phyloP scores from a whole-genome alignment of 2,329 filamentous ascomycete species.

The Karstenula rhodostoma region DNA sequence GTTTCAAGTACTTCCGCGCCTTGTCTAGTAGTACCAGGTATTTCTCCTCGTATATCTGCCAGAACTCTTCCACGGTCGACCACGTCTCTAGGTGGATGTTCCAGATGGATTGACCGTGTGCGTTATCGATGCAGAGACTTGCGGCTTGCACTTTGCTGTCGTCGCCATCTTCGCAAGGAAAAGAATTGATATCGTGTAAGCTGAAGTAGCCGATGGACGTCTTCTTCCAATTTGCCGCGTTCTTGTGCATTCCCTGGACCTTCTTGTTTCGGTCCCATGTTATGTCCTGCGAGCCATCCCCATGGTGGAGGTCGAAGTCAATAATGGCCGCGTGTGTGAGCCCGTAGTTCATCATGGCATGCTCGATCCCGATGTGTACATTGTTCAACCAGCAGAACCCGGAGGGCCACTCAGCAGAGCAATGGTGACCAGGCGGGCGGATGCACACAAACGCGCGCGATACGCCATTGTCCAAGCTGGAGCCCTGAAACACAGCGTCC shows the following conservation, averaged over 20 bases:
- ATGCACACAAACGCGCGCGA: slow-evolving; percentile 89
- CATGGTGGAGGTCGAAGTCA: slow-evolving; percentile 53
- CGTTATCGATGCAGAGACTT: slow-evolving; percentile 91
- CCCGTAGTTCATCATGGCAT: slow-evolving; percentile 82
- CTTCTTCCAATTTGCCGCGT: slow-evolving; percentile 79
- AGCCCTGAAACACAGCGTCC: slow-evolving; percentile 77
- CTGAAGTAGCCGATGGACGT: slow-evolving; percentile 94
- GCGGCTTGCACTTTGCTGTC: slow-evolving; percentile 92
- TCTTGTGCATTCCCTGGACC: slow-evolving; percentile 70
- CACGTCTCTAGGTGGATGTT: slow-evolving; percentile 93
- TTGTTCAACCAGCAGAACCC: slow-evolving; percentile 99
- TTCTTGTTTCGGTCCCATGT: slow-evolving; percentile 88
- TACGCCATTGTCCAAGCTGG: slow-evolving; percentile 59
- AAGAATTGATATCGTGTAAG: slow-evolving; percentile 97
- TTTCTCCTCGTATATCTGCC: slow-evolving; percentile 81
- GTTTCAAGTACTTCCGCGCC: slow-evolving; percentile 76
- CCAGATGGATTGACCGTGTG: slow-evolving; percentile 93
- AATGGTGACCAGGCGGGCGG: slow-evolving; percentile 93
- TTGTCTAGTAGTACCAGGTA: slow-evolving; percentile 83
- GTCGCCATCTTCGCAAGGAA: slow-evolving; percentile 94
- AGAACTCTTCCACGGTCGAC: slow-evolving; percentile 85
- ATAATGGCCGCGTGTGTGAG: slow-evolving; percentile 86
- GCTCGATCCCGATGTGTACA: slow-evolving; percentile 94
- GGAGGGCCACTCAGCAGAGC: slow-evolving; percentile 85
- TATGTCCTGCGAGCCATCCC: slow-evolving; percentile 85